Evolutionary conservation across 2,329 filamentous ascomycete genomes (phyloP).

Genomic region (Neofusicoccum sp.): DNA sequence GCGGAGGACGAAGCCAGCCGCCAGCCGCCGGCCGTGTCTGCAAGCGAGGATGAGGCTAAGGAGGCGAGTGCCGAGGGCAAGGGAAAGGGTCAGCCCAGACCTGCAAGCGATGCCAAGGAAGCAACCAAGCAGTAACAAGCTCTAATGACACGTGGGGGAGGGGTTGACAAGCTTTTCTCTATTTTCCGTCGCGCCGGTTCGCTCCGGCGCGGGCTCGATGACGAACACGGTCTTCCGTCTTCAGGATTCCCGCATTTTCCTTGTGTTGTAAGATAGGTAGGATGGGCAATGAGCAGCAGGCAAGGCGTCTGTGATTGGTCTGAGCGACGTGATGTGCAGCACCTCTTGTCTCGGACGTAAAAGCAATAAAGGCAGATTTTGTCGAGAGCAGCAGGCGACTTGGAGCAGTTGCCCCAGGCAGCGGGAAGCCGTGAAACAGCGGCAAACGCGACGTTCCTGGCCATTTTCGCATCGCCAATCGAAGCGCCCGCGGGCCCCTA

Average conservation of each 20-base stretch:
- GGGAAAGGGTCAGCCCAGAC: constrained; percentile 37
- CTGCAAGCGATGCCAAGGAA: constrained; percentile 42
- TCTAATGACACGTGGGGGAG: constrained; percentile 17
- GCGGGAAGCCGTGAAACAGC: constrained; percentile 8
- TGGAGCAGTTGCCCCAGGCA: not conserved
- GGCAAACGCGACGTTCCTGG: not conserved
- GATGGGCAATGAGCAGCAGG: constrained; percentile 4
- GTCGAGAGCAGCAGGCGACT: not conserved
- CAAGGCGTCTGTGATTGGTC: constrained; percentile 13
- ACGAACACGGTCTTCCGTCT: constrained; percentile 18
- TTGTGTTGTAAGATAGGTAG: constrained; percentile 18
- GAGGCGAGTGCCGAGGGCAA: constrained; percentile 45
- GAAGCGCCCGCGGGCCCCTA: not conserved
- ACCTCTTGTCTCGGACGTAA: constrained; percentile 8
- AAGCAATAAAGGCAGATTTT: not conserved
- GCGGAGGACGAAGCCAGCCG: constrained; percentile 42
- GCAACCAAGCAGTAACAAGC: constrained; percentile 32
- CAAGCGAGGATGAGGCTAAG: constrained; percentile 46
- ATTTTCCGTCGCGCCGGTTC: constrained; percentile 6
- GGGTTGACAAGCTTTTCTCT: constrained; percentile 14
- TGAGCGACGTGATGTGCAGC: not conserved
- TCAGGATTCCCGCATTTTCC: not conserved
- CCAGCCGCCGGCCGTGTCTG: constrained; percentile 44
- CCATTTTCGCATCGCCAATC: not conserved
- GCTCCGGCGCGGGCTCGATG: constrained; percentile 4